Percentiles rank a stretch among this genome's conserved stretches.
These are phyloP conservation scores for Phytophthora meadii DNA, from an alignment of 352 stramenopile species.

Conservation along the genomic window DNA sequence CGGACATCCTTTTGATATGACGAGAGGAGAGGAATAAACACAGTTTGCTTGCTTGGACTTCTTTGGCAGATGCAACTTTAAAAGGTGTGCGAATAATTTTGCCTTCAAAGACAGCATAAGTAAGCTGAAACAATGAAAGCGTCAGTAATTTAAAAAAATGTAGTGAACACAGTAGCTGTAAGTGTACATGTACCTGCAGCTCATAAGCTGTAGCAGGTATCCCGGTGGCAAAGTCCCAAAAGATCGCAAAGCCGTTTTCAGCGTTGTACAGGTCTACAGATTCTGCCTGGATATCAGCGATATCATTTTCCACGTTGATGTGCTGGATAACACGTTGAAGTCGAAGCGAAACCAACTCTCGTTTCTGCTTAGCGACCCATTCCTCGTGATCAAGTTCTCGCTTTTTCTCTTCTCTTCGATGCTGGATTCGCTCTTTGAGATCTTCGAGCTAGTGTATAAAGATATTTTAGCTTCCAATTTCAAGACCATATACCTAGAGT, in stretches of 20 bases:
- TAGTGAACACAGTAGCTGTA: too few species aligned
- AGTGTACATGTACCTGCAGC: conserved; percentile 40
- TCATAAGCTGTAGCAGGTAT: conserved; percentile 29
- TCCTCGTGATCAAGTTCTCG: conserved; percentile 51
- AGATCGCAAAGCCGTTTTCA: conserved; percentile 47
- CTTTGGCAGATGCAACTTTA: conserved; percentile 43
- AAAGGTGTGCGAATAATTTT: conserved; percentile 48
- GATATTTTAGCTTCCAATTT: not conserved
- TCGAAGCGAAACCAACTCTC: conserved; percentile 48
- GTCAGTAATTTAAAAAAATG: conserved; percentile 3
- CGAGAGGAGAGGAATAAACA: conserved; percentile 42
- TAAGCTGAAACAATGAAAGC: conserved; percentile 40
- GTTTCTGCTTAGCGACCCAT: conserved; percentile 63
- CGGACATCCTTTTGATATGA: conserved; percentile 41
- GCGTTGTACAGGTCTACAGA: conserved; percentile 28
- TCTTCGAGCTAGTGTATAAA: conserved; percentile 46
- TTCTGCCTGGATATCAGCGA: conserved; percentile 8
- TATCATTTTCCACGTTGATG: conserved; percentile 13
- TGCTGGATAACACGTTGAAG: conserved; percentile 49
- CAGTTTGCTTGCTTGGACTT: conserved; percentile 38
- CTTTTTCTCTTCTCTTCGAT: conserved; percentile 53
- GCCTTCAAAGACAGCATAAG: conserved; percentile 56
- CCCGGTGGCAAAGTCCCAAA: conserved; percentile 56
- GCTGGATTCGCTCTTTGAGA: conserved; percentile 51
- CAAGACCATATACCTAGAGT: conserved; percentile 1